A percentile compares a stretch with the other conserved stretches of the same genome.
Conservation (phyloP, 2,329 filamentous ascomycete genomes). For the Chrysoporthe cubensis region DNA sequence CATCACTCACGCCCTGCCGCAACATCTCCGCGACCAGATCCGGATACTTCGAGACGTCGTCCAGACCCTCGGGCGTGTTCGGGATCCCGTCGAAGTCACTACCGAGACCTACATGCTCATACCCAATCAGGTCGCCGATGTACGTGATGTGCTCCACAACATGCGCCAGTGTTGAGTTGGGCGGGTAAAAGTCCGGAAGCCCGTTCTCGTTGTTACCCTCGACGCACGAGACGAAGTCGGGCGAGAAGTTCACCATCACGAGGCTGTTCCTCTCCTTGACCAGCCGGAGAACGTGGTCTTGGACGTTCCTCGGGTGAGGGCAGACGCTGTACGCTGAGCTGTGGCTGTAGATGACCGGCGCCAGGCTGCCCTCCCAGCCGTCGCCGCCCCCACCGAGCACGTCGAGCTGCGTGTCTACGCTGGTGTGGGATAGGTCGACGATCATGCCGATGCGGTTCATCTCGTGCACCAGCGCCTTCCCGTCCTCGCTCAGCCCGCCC, state of each 20-base stretch:
- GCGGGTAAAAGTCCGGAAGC: slow-evolving; percentile 68
- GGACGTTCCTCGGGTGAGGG: slow-evolving; percentile 88
- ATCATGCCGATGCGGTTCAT: slow-evolving; percentile 97
- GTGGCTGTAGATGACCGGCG: slow-evolving; percentile 88
- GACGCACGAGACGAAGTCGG: slow-evolving; percentile 80
- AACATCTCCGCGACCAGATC: slow-evolving; percentile 77
- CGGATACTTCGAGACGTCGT: slow-evolving; percentile 85
- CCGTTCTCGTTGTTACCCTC: slow-evolving; percentile 62
- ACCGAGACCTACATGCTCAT: slow-evolving; percentile 84
- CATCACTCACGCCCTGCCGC: slow-evolving; percentile 71
- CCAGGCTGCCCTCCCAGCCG: slow-evolving; percentile 72
- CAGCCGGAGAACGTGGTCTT: slow-evolving; percentile 77
- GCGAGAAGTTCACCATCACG: slow-evolving; percentile 90
- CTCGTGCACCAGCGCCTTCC: slow-evolving; percentile 73
- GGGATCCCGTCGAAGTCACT: slow-evolving; percentile 86
- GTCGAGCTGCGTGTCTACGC: slow-evolving; percentile 82
- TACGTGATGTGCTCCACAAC: slow-evolving; percentile 81
- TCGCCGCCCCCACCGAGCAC: slow-evolving; percentile 66
- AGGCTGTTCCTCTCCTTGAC: slow-evolving; percentile 75
- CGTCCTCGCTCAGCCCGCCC: slow-evolving; percentile 73
- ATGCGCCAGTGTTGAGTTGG: slow-evolving; percentile 74
- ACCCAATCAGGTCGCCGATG: slow-evolving; percentile 83
- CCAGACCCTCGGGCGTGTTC: slow-evolving; percentile 70
- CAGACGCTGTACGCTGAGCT: slow-evolving; percentile 81
- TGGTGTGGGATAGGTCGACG: slow-evolving; percentile 81